Evolutionary conservation across 116 monocot genomes (phyloP).

Genomic region (Iris pallida): DNA sequence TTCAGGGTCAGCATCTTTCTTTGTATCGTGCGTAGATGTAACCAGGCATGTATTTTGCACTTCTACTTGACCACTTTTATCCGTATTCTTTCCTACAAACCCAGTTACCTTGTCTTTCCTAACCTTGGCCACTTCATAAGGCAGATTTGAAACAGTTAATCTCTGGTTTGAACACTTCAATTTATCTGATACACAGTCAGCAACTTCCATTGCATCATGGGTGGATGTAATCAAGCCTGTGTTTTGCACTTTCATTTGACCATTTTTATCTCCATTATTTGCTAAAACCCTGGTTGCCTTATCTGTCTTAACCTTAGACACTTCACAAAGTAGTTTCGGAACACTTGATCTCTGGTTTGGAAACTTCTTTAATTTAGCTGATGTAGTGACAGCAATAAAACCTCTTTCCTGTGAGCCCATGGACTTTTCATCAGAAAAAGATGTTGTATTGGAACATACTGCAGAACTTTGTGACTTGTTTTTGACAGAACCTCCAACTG

Average conservation of each 20-base stretch:
- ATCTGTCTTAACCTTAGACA: constrained; percentile 1
- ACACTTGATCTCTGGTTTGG: constrained; percentile 17
- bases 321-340: constrained; percentile 12
- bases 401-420: constrained; percentile 88
- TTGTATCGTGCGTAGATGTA: constrained; percentile 5
- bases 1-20: constrained; percentile 5
- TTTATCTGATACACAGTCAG: constrained; percentile 16
- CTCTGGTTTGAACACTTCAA: constrained; percentile 22
- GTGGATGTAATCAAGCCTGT: background rate
- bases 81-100: constrained; percentile 8
- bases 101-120: background rate
- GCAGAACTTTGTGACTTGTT: constrained; percentile 70
- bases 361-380: constrained; percentile 24
- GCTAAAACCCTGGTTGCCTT: background rate
- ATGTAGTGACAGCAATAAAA: constrained; percentile 26
- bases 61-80: constrained; percentile 16
- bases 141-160: constrained; percentile 4
- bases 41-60: background rate
- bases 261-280: constrained; percentile 15
- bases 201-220: constrained; percentile 9
- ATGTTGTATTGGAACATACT: constrained; percentile 64
- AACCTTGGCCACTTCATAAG: constrained; percentile 15
- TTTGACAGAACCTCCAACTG: constrained; percentile 55
- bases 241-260: constrained; percentile 8
- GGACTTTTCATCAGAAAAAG: constrained; percentile 84